Evolutionary conservation across 331 rosid genomes (phyloP), one percentile per base, ranked within the genome.

Genomic region (Dryas integrifolia): DNA sequence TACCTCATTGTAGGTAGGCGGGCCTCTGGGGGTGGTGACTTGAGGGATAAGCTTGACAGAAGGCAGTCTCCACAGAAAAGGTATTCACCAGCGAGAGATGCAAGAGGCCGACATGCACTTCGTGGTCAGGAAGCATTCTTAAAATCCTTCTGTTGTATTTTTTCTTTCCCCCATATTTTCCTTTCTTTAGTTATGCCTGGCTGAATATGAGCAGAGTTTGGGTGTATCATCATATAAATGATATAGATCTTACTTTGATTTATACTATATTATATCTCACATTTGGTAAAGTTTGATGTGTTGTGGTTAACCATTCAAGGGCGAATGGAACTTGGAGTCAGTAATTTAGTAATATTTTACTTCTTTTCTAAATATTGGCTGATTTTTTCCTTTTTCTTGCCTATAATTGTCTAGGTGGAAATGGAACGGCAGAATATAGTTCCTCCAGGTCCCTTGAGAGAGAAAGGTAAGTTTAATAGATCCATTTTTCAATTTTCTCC

Each of bases 41-140:
- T 91, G 79, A 88, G 98, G 86, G 95, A 85, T 78, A 95, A 78
- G 84, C 92, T 91, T 81, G 96, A 81, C 26, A 80, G 92, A 74
- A 83, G 92, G 80, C 74, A 77, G 73, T 81, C 87, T 80, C 90
- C 97, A 43, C 86, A 79, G 71, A 76, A 60, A 71, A 84, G 82
- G 70, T 87, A 82, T 72, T 82, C 97, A 53, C 91, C 97, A 3
- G 79, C 76, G 55, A 87, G 88, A 84, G 87, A 91, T 77, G 83
- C 83, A 75, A 85, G 96, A 79, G 87, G 82, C 53, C 87, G 79
- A 70, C 86, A 81, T 53, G 61, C 64, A 47, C 58, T 76, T 81
- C 92, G 43, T 46, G 96, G 97, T 95, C 56, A 80, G 85, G 51
- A 72, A 71, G 59, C 79, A 15, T 62, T 67, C 77, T 80, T 69